Percentiles rank a stretch among this genome's conserved stretches.
Conservation (phyloP, 2,329 filamentous ascomycete genomes). For the Sclerotinia spermophila region DNA sequence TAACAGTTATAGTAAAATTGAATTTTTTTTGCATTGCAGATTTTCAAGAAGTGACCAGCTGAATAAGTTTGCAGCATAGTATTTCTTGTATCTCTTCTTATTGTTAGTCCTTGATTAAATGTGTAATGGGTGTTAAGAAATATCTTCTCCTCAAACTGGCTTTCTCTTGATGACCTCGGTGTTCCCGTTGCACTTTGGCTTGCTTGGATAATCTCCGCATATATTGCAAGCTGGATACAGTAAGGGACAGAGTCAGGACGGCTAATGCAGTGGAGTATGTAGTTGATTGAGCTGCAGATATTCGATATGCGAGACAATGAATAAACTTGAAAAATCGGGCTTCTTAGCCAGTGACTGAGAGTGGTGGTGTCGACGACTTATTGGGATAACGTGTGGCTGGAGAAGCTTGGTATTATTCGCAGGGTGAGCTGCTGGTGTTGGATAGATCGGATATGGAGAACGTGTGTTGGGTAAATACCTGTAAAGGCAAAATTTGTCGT, state of each 20-base stretch:
- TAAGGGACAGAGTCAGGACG: not conserved
- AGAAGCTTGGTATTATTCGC: not conserved
- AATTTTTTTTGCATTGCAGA: not conserved
- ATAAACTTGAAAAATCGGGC: not conserved
- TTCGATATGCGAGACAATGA: not conserved
- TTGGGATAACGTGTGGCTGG: constrained; percentile 6
- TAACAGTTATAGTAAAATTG: not conserved
- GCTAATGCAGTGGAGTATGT: not conserved
- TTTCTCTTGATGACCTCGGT: not conserved
- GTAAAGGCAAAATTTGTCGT: not conserved
- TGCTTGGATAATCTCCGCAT: constrained; percentile 1
- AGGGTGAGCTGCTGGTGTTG: constrained; percentile 9
- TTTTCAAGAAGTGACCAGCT: not conserved
- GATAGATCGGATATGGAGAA: not conserved
- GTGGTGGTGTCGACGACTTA: not conserved
- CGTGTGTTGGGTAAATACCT: not conserved
- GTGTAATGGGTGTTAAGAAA: not conserved
- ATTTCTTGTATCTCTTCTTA: not conserved
- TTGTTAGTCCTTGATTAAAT: not conserved
- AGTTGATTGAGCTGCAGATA: not conserved
- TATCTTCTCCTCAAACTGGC: not conserved
- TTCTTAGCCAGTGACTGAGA: not conserved
- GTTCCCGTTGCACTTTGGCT: not conserved
- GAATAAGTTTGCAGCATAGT: too few species aligned
- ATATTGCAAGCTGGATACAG: not conserved